Conservation (phyloP, 1,284 basidiomycete genomes). For the Hortiboletus rubellus region DNA sequence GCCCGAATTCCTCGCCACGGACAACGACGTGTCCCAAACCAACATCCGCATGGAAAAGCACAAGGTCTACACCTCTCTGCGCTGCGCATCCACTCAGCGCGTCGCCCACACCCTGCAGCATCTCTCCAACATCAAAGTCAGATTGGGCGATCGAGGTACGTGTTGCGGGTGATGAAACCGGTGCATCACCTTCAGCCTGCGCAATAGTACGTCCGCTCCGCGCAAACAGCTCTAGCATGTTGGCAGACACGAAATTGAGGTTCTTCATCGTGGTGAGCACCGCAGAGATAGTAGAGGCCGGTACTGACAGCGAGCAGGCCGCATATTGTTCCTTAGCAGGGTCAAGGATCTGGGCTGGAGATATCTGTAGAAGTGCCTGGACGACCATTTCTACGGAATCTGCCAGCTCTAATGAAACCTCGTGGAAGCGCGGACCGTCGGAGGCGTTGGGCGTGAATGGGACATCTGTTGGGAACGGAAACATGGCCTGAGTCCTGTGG, state of each 20-base stretch:
- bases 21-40: conserved; percentile 83
- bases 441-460: conserved; percentile 11
- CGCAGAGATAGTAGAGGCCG: conserved; percentile 83
- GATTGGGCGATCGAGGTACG: conserved; percentile 20
- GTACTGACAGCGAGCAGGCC: conserved; percentile 80
- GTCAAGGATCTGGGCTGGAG: conserved; percentile 86
- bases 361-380: conserved; percentile 85
- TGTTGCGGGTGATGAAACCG: conserved; percentile 23
- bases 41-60: conserved; percentile 85
- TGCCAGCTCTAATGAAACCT: conserved; percentile 78
- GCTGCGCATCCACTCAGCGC: conserved; percentile 83
- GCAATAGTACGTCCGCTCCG: conserved; percentile 13
- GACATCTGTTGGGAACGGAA: background rate
- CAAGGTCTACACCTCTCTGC: conserved; percentile 80
- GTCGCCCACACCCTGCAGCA: conserved; percentile 79
- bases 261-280: conserved; percentile 88
- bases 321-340: conserved; percentile 90
- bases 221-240: conserved; percentile 55
- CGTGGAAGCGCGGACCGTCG: conserved; percentile 51
- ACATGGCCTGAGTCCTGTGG: conserved; percentile 36
- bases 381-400: conserved; percentile 86
- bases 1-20: conserved; percentile 79
- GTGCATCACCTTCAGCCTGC: conserved; percentile 19
- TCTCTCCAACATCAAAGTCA: conserved; percentile 70
- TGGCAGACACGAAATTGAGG: conserved; percentile 86